Evolutionary conservation across 2,329 filamentous ascomycete species (phyloP), one percentile per base, ranked within the genome.

Genomic region (Chaetomium sp.): DNA sequence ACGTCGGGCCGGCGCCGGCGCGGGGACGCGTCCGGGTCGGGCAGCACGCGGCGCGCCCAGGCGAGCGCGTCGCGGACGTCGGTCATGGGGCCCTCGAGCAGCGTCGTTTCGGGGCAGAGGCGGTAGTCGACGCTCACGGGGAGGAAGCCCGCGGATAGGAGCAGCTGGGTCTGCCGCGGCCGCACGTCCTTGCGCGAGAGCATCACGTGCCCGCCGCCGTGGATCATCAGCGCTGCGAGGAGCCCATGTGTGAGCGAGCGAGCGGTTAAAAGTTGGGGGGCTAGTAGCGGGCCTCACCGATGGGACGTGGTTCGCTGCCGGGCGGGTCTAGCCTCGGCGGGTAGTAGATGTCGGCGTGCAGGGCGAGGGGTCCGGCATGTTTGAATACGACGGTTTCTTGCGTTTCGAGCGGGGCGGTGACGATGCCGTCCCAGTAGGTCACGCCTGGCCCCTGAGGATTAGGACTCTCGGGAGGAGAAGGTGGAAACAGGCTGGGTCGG

Each of bases 81-180:
- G 2, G 68, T 67, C 70, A 85, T 78, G 0, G 83, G 76, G 0
- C 83, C 83, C 1, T 82, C 77, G 6, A 75, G 57, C 3, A 85
- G 68, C 23, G 72, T 78, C 2, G 78, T 73, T 51, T 84, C 81
- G 0, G 83, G 83, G 62, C 82, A 84, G 1, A 85, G 76, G 0
- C 82, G 73, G 66, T 84, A 82, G 69, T 85, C 82, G 0, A 84
- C 55, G 64, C 78, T 81, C 10, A 85, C 70, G 0, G 82, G 81
- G 1, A 84, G 70, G 50, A 84, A 74, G 0, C 80, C 78, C 5
- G 70, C 51, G 0, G 71, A 62, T 0, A 83, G 72, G 0, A 84
- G 74, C 1, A 71, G 64, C 3, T 68, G 57, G 0, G 73, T 78
- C 60, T 84, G 82, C 1, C 60, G 56, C 1, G 74, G 73, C 1